Evolutionary conservation across 495 filamentous ascomycete species (phyloP).

Genomic region (Chaetomium fimeti): DNA sequence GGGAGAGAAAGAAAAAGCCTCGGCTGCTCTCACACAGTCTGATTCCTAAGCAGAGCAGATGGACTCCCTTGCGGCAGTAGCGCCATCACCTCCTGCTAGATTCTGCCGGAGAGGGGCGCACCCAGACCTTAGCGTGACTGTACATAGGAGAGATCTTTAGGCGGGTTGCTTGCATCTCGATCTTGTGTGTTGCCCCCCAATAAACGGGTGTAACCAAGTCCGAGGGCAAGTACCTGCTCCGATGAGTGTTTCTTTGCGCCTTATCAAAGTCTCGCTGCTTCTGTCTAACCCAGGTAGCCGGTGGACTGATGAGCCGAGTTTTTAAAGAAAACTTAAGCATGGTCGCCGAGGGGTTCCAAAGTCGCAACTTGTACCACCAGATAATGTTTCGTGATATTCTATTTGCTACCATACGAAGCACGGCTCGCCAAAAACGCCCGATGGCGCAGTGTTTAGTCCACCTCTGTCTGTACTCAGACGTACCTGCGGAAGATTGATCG

Average conservation of each 20-base stretch:
- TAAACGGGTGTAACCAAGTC: constrained; percentile 17
- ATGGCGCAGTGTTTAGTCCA: background rate
- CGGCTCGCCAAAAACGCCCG: background rate
- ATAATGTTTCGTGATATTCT: constrained; percentile 2
- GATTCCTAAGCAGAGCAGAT: background rate
- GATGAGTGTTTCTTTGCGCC: background rate
- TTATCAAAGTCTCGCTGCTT: background rate
- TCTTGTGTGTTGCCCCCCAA: background rate
- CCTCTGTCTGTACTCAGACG: constrained; percentile 8
- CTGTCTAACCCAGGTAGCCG: background rate
- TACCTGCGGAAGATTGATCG: constrained; percentile 3
- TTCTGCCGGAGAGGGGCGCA: background rate
- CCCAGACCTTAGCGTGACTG: background rate
- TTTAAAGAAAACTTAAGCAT: background rate
- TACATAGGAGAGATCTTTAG: constrained; percentile 10
- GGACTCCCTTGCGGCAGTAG: constrained; percentile 8
- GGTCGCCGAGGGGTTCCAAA: background rate
- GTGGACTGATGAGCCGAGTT: background rate
- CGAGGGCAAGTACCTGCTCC: background rate
- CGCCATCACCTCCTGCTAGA: background rate
- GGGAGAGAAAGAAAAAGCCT: background rate
- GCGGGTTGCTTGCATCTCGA: constrained; percentile 5
- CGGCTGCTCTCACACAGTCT: background rate
- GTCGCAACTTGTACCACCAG: background rate
- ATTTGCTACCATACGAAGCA: constrained; percentile 1